phyloP scores from a whole-genome alignment of 2,329 filamentous ascomycete genomes.

The Talaromyces sp. region DNA sequence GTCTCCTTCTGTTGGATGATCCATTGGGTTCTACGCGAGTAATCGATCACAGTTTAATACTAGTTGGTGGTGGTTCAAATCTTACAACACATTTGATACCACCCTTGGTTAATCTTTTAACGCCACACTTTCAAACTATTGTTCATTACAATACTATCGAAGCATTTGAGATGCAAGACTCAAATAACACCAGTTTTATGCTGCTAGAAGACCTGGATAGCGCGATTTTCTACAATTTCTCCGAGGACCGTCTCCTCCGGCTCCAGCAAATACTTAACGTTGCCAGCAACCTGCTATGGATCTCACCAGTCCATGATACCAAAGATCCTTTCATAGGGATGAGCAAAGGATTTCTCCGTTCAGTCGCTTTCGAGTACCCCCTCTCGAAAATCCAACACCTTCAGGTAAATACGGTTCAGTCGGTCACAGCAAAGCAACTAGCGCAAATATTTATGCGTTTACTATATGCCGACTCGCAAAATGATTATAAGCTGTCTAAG shows the following conservation, averaged over 20 bases:
- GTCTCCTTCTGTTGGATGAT: background rate
- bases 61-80: background rate
- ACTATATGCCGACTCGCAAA: background rate
- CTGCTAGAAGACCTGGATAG: constrained; percentile 2
- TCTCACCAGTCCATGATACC: background rate
- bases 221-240: background rate
- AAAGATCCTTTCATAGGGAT: constrained; percentile 5
- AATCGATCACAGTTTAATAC: background rate
- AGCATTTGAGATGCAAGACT: background rate
- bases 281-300: constrained; percentile 7
- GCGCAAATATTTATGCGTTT: background rate
- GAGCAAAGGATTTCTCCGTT: constrained; percentile 7
- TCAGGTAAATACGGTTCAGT: background rate
- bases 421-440: background rate
- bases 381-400: constrained; percentile 4
- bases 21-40: background rate
- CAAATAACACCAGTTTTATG: background rate
- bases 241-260: background rate
- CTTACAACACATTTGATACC: background rate
- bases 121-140: background rate
- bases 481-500: background rate
- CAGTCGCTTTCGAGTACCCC: background rate
- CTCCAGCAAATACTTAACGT: background rate
- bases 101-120: background rate
- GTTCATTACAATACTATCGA: background rate